Percentiles rank a stretch among this genome's conserved stretches.
These are phyloP conservation scores for Megacollybia marginata DNA, from an alignment of 768 basidiomycete genomes.

Conservation along the genomic window DNA sequence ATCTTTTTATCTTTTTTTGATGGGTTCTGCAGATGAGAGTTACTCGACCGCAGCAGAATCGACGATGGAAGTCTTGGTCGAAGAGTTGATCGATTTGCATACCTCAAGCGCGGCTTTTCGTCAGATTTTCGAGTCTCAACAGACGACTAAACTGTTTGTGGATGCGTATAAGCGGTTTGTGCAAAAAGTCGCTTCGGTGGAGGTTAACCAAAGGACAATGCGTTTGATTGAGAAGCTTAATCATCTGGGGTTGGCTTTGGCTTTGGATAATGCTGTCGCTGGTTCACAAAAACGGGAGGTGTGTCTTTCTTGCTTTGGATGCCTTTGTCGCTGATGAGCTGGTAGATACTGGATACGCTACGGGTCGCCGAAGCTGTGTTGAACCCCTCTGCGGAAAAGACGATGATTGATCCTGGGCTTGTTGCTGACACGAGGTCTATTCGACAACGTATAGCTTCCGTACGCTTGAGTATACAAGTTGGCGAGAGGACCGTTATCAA, in stretches of 20 bases:
- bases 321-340: background rate
- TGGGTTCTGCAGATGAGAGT: background rate
- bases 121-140: slow-evolving; percentile 66
- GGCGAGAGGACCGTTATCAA: slow-evolving; percentile 59
- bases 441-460: slow-evolving; percentile 45
- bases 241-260: slow-evolving; percentile 62
- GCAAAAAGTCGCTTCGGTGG: slow-evolving; percentile 27
- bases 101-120: slow-evolving; percentile 59
- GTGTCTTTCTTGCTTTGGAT: slow-evolving; percentile 6
- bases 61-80: slow-evolving; percentile 54
- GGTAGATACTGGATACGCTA: slow-evolving; percentile 52
- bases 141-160: slow-evolving; percentile 59
- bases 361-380: slow-evolving; percentile 46
- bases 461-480: slow-evolving; percentile 54
- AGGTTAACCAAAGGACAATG: slow-evolving; percentile 35
- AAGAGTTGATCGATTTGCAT: slow-evolving; percentile 65
- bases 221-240: slow-evolving; percentile 64
- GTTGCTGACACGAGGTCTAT: slow-evolving; percentile 46
- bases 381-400: slow-evolving; percentile 39
- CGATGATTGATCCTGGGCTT: slow-evolving; percentile 45
- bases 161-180: slow-evolving; percentile 56
- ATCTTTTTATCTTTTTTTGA: background rate
- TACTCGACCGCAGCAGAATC: slow-evolving; percentile 16
- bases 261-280: slow-evolving; percentile 54
- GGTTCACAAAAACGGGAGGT: slow-evolving; percentile 72